A percentile compares a stretch with the other conserved stretches of the same genome.
phyloP scores from a whole-genome alignment of 495 filamentous ascomycete species.

The Aspergillus heteromorphus region DNA sequence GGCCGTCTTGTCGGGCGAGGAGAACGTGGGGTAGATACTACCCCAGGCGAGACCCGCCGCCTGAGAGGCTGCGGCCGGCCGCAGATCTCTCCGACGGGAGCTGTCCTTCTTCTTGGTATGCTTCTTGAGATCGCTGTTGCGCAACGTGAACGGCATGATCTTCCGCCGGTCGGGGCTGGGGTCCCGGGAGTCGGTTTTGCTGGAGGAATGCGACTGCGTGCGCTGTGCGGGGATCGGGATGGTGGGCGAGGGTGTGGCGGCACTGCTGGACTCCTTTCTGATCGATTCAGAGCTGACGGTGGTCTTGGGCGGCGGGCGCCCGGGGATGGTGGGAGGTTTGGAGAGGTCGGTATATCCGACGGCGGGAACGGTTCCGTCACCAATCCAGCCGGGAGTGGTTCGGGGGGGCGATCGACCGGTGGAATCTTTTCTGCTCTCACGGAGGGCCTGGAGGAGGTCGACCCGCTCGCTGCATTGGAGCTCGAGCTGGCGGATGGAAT shows the following conservation, averaged over 20 bases:
- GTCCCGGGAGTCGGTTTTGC: conserved; percentile 52
- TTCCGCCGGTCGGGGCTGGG: conserved; percentile 78
- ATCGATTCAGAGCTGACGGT: conserved; percentile 48
- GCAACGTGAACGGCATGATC: conserved; percentile 74
- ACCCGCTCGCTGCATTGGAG: conserved; percentile 92
- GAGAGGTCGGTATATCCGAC: conserved; percentile 72
- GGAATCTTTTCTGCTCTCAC: conserved; percentile 64
- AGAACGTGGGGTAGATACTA: conserved; percentile 38
- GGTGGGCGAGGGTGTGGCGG: not conserved
- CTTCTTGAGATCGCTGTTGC: conserved; percentile 57
- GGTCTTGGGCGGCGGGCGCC: conserved; percentile 44
- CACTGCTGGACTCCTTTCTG: not conserved
- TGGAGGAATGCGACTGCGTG: conserved; percentile 34
- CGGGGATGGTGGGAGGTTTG: conserved; percentile 61
- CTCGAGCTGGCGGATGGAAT: conserved; percentile 77
- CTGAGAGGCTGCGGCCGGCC: conserved; percentile 70
- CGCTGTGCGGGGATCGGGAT: conserved; percentile 26
- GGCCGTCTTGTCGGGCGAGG: conserved; percentile 26
- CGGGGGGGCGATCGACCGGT: conserved; percentile 22
- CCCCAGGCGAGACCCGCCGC: conserved; percentile 87
- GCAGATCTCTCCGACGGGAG: conserved; percentile 29
- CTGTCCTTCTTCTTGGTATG: conserved; percentile 44
- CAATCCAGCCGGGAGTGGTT: conserved; percentile 57
- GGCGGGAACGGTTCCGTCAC: conserved; percentile 73
- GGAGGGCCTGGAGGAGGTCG: conserved; percentile 78